Evolutionary conservation across 2,329 filamentous ascomycete genomes (phyloP), one percentile per base, ranked within the genome.

Genomic region (Dothideomycetes sp.): DNA sequence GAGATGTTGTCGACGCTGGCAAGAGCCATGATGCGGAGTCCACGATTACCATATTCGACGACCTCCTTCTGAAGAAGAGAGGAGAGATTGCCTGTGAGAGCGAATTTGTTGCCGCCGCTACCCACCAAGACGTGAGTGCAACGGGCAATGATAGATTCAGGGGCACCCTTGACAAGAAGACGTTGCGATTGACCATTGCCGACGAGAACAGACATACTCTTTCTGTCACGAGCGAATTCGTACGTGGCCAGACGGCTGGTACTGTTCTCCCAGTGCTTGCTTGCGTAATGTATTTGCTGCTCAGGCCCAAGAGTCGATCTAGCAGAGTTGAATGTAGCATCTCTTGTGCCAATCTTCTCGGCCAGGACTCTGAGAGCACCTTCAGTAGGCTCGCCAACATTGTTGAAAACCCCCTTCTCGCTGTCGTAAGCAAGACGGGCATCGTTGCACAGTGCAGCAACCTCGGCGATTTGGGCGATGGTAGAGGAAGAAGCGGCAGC

Each of bases 131-230:
- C 76, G 56, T 89, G 78, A 34, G 85, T 82, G 70, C 91, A 98
- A 45, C 93, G 83, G 53, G 94, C 89, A 47, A 98, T 75, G 52
- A 98, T 80, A 10, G 87, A 86, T 63, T 98, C 91, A 5, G 91
- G 91, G 15, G 93, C 91, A 54, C 91, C 91, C 68, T 98, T 98
- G 50, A 98, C 88, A 34, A 98, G 74, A 9, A 98, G 78, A 60
- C 82, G 87, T 65, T 91, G 78, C 38, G 78, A 64, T 35, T 71
- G 69, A 42, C 75, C 80, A 41, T 74, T 73, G 49, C 82, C 74
- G 47, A 93, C 85, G 45, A 96, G 69, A 24, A 98, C 93, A 33
- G 91, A 98, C 91, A 98, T 98, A 64, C 89, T 96, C 76, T 98
- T 98, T 48, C 91, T 79, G 63, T 98, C 91, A 53, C 91, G 80